These are phyloP conservation scores for Coemansia javaensis DNA, from an alignment of 192 early-diverging fungal species.

Conservation along the genomic window DNA sequence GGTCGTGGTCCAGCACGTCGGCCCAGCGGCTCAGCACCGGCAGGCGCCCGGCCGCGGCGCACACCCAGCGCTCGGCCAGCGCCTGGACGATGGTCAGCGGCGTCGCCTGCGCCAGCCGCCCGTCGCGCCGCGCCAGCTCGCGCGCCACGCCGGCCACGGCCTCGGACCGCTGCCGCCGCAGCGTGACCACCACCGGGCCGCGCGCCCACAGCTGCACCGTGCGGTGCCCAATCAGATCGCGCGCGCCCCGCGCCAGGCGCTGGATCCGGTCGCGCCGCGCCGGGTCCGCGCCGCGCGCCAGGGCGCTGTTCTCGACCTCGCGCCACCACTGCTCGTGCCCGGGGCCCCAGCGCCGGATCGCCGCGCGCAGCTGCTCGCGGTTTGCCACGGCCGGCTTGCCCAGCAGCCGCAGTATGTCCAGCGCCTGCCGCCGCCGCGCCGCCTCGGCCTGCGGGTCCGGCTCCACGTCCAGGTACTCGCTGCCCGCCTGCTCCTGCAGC, in stretches of 20 bases:
- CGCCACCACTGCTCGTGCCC: constrained; percentile 31
- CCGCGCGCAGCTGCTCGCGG: constrained; percentile 11
- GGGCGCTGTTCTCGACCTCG: constrained; percentile 12
- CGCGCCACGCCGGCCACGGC: constrained; percentile 2
- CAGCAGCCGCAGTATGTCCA: constrained; percentile 21
- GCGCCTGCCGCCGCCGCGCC: constrained; percentile 15
- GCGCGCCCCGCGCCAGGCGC: constrained; percentile 20
- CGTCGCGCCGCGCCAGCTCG: constrained; percentile 1
- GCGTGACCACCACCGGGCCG: constrained; percentile 29
- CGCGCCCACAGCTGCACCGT: constrained; percentile 33
- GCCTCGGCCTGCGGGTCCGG: constrained; percentile 11
- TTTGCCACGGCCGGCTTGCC: constrained; percentile 18
- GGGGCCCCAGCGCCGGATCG: constrained; percentile 28
- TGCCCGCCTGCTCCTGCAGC: constrained; percentile 4
- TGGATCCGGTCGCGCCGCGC: neutral
- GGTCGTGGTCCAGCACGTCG: constrained; percentile 31
- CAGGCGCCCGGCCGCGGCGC: constrained; percentile 8
- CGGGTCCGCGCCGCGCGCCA: neutral
- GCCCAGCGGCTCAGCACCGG: constrained; percentile 16
- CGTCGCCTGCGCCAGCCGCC: neutral
- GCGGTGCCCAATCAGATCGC: constrained; percentile 33
- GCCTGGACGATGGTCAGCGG: constrained; percentile 16
- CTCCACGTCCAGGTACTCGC: neutral
- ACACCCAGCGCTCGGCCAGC: constrained; percentile 26
- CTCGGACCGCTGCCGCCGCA: constrained; percentile 12